Conservation (phyloP, 2,329 filamentous ascomycete genomes). For the Botrytis deweyae region DNA sequence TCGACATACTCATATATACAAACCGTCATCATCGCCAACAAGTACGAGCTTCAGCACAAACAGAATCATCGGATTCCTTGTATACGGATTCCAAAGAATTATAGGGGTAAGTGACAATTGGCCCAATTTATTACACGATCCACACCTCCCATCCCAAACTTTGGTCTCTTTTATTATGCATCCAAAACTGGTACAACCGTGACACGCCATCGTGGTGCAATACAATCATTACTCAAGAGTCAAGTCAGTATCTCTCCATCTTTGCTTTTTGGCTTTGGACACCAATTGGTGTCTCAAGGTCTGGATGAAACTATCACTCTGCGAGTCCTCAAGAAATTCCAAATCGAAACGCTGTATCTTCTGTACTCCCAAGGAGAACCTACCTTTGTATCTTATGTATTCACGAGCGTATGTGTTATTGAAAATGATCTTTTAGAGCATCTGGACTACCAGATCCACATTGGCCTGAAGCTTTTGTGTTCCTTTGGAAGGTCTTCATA, state of each 20-base stretch:
- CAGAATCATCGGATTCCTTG: neutral
- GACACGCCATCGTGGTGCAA: neutral
- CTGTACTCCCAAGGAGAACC: neutral
- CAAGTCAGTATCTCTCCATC: neutral
- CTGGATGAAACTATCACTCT: neutral
- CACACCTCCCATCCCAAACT: neutral
- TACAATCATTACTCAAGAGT: neutral
- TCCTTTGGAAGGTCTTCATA: neutral
- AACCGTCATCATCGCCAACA: neutral
- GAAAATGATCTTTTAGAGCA: neutral
- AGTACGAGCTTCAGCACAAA: neutral
- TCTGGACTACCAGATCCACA: neutral
- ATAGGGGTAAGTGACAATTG: neutral
- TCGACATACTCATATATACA: neutral
- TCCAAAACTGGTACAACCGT: neutral
- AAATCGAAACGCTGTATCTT: neutral
- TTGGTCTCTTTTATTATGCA: neutral
- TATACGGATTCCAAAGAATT: neutral
- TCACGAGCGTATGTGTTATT: neutral
- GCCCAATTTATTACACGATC: neutral
- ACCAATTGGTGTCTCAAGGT: no score
- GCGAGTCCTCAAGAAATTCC: no score
- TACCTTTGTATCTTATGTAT: neutral
- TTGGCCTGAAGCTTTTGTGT: neutral
- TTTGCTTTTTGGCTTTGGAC: neutral